Evolutionary conservation across 2,329 filamentous ascomycete genomes (phyloP).

Genomic region (Cadophora sp.): DNA sequence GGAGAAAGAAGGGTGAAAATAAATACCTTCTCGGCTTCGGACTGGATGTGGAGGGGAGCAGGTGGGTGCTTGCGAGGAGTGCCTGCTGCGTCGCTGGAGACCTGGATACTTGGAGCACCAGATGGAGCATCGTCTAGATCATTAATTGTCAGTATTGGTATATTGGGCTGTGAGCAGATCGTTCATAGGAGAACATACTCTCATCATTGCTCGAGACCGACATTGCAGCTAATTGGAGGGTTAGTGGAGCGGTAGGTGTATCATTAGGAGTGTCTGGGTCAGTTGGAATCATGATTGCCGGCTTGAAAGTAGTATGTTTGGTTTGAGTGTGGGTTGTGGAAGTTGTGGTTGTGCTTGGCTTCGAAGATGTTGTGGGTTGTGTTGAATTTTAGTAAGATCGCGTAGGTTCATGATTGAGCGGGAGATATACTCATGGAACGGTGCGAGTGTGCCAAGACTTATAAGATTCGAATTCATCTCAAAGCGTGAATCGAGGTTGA

Average conservation of each 20-base stretch:
- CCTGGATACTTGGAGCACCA: background rate
- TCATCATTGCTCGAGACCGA: background rate
- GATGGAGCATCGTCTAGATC: background rate
- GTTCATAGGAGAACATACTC: background rate
- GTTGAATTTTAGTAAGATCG: background rate
- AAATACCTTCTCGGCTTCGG: conserved; percentile 20
- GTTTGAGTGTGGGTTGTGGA: background rate
- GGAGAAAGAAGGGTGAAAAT: background rate
- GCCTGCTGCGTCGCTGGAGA: background rate
- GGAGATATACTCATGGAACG: background rate
- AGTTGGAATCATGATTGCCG: background rate
- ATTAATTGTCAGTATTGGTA: background rate
- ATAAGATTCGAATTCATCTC: background rate
- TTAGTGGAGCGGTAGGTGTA: background rate
- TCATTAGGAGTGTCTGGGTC: background rate
- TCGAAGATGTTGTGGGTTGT: background rate
- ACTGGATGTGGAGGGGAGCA: background rate
- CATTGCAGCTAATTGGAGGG: background rate
- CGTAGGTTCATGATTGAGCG: background rate
- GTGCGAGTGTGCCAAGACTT: background rate
- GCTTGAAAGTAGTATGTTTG: background rate
- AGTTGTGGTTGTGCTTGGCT: background rate
- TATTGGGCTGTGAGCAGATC: background rate
- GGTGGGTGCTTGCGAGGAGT: conserved; percentile 2
- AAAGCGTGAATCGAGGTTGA: background rate